Evolutionary conservation across 2,329 filamentous ascomycete genomes (phyloP).

Genomic region (Penicillium sp.): DNA sequence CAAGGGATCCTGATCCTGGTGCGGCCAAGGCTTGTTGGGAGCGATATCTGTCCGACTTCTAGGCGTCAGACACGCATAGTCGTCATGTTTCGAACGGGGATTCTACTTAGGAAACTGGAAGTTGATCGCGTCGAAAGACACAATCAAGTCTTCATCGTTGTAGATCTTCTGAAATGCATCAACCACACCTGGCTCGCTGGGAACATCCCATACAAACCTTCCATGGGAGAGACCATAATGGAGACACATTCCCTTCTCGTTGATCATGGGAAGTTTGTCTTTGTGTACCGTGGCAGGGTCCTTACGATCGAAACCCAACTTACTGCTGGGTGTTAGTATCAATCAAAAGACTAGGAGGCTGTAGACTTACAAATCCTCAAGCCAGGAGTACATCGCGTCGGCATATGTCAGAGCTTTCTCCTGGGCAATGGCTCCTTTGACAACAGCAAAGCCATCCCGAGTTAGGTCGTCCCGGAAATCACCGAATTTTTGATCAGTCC

Average conservation of each 20-base stretch:
- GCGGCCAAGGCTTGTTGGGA: slow-evolving; percentile 47
- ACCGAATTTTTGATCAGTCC: slow-evolving; percentile 16
- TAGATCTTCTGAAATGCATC: slow-evolving; percentile 50
- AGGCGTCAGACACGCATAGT: not conserved
- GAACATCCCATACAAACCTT: slow-evolving; percentile 51
- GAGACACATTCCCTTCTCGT: slow-evolving; percentile 52
- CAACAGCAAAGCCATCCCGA: slow-evolving; percentile 47
- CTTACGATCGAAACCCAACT: slow-evolving; percentile 38
- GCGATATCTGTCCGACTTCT: slow-evolving; percentile 18
- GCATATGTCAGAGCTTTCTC: slow-evolving; percentile 38
- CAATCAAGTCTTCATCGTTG: slow-evolving; percentile 48
- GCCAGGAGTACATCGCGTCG: slow-evolving; percentile 22
- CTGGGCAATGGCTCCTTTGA: slow-evolving; percentile 47
- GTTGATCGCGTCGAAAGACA: slow-evolving; percentile 53
- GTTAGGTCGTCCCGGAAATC: slow-evolving; percentile 29
- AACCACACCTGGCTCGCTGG: slow-evolving; percentile 50
- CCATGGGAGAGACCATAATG: slow-evolving; percentile 51
- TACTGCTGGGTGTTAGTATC: slow-evolving; percentile 12
- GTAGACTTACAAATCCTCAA: slow-evolving; percentile 25
- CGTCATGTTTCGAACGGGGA: not conserved
- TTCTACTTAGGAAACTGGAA: slow-evolving; percentile 43
- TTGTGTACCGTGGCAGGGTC: slow-evolving; percentile 35
- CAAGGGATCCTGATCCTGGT: slow-evolving; percentile 48
- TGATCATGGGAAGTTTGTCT: slow-evolving; percentile 40
- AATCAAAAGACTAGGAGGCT: not conserved